Conservation (phyloP, 1,284 basidiomycete genomes). For the Boletus smithii region DNA sequence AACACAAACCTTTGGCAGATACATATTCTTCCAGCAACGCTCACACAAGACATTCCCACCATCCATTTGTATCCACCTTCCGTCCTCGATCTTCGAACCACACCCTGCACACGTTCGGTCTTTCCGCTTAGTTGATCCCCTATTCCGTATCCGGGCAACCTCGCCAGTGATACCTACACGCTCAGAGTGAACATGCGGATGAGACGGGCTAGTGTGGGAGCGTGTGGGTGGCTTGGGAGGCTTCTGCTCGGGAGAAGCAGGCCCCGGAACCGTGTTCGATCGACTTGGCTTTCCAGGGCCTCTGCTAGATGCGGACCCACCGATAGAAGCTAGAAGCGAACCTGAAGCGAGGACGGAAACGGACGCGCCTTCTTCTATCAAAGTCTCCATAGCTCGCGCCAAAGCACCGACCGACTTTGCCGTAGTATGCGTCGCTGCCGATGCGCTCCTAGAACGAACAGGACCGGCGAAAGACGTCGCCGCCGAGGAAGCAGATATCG, state of each 20-base stretch:
- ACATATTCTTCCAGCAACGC: constrained; percentile 90
- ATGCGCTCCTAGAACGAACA: constrained; percentile 27
- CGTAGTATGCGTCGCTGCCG: constrained; percentile 31
- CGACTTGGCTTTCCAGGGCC: constrained; percentile 36
- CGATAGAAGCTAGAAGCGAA: constrained; percentile 31
- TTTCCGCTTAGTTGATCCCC: constrained; percentile 20
- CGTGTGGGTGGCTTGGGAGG: constrained; percentile 53
- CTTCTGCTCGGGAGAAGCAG: constrained; percentile 42
- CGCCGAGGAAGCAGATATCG: constrained; percentile 17
- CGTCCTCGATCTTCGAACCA: constrained; percentile 65
- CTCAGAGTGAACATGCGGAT: constrained; percentile 34
- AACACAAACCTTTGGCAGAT: constrained; percentile 73
- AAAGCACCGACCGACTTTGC: constrained; percentile 33
- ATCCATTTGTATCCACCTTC: constrained; percentile 77
- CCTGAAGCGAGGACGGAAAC: constrained; percentile 30
- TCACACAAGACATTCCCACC: constrained; percentile 78
- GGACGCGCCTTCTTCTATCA: constrained; percentile 43
- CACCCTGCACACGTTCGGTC: constrained; percentile 64
- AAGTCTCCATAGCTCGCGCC: constrained; percentile 49
- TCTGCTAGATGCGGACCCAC: constrained; percentile 32
- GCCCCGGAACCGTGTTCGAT: constrained; percentile 45
- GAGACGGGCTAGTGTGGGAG: constrained; percentile 49
- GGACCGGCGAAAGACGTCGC: constrained; percentile 23
- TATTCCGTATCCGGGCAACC: constrained; percentile 27
- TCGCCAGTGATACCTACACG: constrained; percentile 26